A percentile compares a stretch with the other conserved stretches of the same genome.
Evolutionary conservation across 306 rosid genomes (phyloP).

Genomic region (Alnus glutinosa): DNA sequence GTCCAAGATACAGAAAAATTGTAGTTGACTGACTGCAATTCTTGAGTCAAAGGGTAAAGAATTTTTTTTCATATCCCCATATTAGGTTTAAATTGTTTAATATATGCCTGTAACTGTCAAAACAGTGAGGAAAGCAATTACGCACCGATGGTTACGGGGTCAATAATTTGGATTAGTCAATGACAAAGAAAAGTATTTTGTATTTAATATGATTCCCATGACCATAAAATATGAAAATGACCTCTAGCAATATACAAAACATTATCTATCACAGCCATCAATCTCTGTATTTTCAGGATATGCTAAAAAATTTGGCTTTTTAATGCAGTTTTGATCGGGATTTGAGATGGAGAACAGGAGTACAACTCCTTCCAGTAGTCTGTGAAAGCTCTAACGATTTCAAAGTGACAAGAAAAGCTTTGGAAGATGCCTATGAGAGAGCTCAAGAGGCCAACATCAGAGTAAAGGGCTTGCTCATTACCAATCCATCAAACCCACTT

Average conservation of each 20-base stretch:
- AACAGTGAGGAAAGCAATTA: background rate
- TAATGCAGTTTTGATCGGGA: slow-evolving; percentile 78
- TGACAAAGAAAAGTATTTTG: background rate
- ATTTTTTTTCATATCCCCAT: background rate
- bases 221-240: too few relatives aligned
- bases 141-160: background rate
- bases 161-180: background rate
- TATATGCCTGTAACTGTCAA: background rate
- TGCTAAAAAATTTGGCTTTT: background rate
- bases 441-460: slow-evolving; percentile 52
- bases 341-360: slow-evolving; percentile 87
- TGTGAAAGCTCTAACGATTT: slow-evolving; percentile 72
- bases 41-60: background rate
- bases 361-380: slow-evolving; percentile 62
- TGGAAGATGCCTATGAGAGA: slow-evolving; percentile 64
- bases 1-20: background rate
- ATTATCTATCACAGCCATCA: background rate
- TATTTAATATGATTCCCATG: background rate
- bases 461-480: slow-evolving; percentile 76
- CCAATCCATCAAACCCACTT: slow-evolving; percentile 83
- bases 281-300: background rate
- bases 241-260: too few relatives aligned
- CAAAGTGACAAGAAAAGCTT: slow-evolving; percentile 60
- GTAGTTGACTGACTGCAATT: background rate
- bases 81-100: background rate